Base-by-base conservation (phyloP, 306 rosid species). In the Glycyrrhiza uralensis region DNA sequence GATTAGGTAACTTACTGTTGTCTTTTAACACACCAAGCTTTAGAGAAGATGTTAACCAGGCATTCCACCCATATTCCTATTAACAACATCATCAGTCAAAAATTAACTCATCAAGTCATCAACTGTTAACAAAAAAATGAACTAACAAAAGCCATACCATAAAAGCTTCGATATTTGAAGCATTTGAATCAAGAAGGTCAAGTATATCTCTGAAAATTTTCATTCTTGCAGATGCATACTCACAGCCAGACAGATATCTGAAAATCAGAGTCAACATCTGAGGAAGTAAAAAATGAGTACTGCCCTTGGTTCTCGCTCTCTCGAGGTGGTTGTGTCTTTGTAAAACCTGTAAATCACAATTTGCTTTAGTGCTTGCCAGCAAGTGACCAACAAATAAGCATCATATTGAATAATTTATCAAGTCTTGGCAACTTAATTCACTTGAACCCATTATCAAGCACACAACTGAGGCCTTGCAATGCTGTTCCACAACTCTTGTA, bases 11-110 rank as follows among this genome's bases (percentile, higher is more conserved):
- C 81, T 75, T 74, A 56, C 79, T 80, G 83, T 87, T 83, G 74
- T 76, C 77, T 79, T 82, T 88, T 55, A 93, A 77, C 64, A 86
- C 88, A 47, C 84, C 94, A 72, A 93, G 90, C 85, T 85, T 85
- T 36, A 86, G 68, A 80, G 86, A 89, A 69, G 96, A 91, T 66
- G 84, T 47, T 60, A 94, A 84, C 97, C 94, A 94, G 59, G 97
- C 85, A 89, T 81, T 91, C 98, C 98, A 94, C 56, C 97, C 97
- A 76, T 87, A 81, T 81, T 94, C 98, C 98, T 94, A 79, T 71
- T 45, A 49, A 79, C 79, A 65, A 63, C 3, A 75, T 75, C 41
- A 71, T 69, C 44, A 57, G 74, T 76, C 19, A 77, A 82, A 66
- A 51, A 56, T 24, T 29, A 74, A 18, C 29, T 64, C 61, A 64